Evolutionary conservation across 2,329 filamentous ascomycete species (phyloP).

Genomic region (Ambrosiella xylebori): DNA sequence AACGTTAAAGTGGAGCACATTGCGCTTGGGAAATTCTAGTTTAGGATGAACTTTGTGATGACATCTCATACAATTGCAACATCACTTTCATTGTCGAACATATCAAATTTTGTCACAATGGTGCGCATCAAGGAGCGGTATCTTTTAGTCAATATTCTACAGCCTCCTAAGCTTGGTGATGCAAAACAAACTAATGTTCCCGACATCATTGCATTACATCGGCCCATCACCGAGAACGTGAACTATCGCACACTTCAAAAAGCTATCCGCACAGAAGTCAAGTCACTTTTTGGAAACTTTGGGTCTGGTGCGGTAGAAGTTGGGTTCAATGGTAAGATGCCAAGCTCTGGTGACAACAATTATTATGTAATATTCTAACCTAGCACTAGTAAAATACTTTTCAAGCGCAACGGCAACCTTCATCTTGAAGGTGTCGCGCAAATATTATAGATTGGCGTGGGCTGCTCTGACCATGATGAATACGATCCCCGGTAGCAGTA

Average conservation of each 20-base stretch:
- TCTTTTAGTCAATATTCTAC: constrained; percentile 83
- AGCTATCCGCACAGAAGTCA: constrained; percentile 52
- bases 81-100: no score
- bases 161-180: constrained; percentile 41
- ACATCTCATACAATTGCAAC: neutral
- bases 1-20: constrained; percentile 2
- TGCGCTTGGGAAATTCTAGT: constrained; percentile 5
- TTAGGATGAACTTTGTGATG: neutral
- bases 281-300: constrained; percentile 71
- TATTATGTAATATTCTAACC: constrained; percentile 3
- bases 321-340: constrained; percentile 45
- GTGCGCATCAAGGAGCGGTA: constrained; percentile 95
- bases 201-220: constrained; percentile 55
- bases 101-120: constrained; percentile 28
- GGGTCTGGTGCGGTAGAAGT: constrained; percentile 58
- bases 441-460: constrained; percentile 79
- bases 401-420: constrained; percentile 86
- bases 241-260: constrained; percentile 48
- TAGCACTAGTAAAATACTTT: constrained; percentile 64
- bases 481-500: constrained; percentile 41
- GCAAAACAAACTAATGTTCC: constrained; percentile 25
- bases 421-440: constrained; percentile 69
- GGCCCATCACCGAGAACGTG: constrained; percentile 58
- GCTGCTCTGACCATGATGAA: constrained; percentile 70
- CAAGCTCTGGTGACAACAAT: neutral